Evolutionary conservation across 495 filamentous ascomycete genomes (phyloP).

Genomic region (Penicillium verhagenii): DNA sequence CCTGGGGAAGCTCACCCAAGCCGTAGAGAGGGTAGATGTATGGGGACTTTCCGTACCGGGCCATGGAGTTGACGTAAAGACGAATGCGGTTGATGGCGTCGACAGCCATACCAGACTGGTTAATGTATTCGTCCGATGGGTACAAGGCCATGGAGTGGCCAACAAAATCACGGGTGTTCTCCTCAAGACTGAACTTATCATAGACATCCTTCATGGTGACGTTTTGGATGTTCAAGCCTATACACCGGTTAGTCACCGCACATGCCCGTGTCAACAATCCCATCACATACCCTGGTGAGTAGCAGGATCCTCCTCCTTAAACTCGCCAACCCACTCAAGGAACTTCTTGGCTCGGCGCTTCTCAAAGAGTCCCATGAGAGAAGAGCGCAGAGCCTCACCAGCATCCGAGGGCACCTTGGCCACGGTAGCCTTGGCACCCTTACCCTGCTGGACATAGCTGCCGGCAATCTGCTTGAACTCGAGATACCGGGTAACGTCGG

Average conservation of each 20-base stretch:
- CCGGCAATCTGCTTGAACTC: slow-evolving; percentile 99
- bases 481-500: slow-evolving; percentile 94
- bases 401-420: slow-evolving; percentile 97
- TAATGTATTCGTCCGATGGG: slow-evolving; percentile 83
- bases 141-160: slow-evolving; percentile 98
- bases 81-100: slow-evolving; percentile 91
- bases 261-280: not conserved
- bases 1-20: slow-evolving; percentile 94
- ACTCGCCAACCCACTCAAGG: slow-evolving; percentile 93
- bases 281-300: slow-evolving; percentile 76
- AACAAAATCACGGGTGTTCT: slow-evolving; percentile 91
- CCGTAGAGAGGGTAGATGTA: slow-evolving; percentile 99
- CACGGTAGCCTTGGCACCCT: slow-evolving; percentile 77
- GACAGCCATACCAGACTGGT: slow-evolving; percentile 65
- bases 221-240: slow-evolving; percentile 75
- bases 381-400: slow-evolving; percentile 83
- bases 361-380: slow-evolving; percentile 95
- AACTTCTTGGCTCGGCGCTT: slow-evolving; percentile 96
- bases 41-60: slow-evolving; percentile 95
- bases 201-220: slow-evolving; percentile 97
- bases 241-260: slow-evolving; percentile 19
- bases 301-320: slow-evolving; percentile 76
- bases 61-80: slow-evolving; percentile 96
- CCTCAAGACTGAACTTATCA: slow-evolving; percentile 92
- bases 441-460: slow-evolving; percentile 91